Conservation (phyloP, 1,139 yeast genomes). For the Sugiyamaella grinbergsii region DNA sequence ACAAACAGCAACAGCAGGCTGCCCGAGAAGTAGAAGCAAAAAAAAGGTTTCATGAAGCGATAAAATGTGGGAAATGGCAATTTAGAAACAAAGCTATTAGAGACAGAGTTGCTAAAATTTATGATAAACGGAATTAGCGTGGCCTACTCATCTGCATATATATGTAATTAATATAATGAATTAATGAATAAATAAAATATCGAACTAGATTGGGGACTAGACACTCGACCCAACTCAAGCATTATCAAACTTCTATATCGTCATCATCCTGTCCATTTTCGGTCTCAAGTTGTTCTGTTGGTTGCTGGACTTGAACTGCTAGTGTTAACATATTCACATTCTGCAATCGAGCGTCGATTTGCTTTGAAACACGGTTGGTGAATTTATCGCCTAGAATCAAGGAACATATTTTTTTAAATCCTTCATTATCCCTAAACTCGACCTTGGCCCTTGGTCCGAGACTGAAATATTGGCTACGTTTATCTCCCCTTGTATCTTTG, state of each 20-base stretch:
- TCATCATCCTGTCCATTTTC: conserved; percentile 1
- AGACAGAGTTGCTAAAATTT: conserved; percentile 5
- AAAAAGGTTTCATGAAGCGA: conserved; percentile 31
- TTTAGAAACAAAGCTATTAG: conserved; percentile 29
- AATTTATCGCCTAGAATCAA: conserved; percentile 10
- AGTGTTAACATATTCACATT: conserved; percentile 6
- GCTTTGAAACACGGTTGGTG: conserved; percentile 1
- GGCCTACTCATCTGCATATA: not conserved
- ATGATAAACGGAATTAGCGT: conserved; percentile 6
- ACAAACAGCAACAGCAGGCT: conserved; percentile 28
- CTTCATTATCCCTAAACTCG: conserved; percentile 13
- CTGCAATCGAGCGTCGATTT: conserved; percentile 10
- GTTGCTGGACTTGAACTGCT: not conserved
- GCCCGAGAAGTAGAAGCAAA: conserved; percentile 25
- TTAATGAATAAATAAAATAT: conserved; percentile 8
- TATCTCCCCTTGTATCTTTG: conserved; percentile 2
- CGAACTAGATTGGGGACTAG: too few species aligned
- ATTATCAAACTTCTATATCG: not conserved
- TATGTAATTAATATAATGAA: not conserved
- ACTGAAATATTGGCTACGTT: conserved; percentile 12
- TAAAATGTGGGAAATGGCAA: conserved; percentile 30
- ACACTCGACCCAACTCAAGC: too few species aligned
- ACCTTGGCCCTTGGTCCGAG: conserved; percentile 22
- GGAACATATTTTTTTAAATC: conserved; percentile 14
- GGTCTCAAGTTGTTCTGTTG: not conserved